These are phyloP conservation scores for Bryum argenteum DNA, from an alignment of 225 moss, liverwort and hornwort species.

Conservation along the genomic window DNA sequence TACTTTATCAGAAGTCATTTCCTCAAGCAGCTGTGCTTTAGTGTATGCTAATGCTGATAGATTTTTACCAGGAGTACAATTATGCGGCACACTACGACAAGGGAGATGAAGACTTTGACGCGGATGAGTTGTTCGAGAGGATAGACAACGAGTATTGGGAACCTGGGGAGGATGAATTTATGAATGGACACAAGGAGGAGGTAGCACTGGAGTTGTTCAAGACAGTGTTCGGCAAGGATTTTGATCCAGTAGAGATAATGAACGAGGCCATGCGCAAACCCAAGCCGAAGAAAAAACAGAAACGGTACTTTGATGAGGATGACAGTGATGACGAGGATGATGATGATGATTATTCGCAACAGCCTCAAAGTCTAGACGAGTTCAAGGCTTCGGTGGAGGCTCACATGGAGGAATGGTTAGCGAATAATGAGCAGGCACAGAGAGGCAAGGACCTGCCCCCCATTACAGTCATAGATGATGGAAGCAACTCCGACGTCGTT, in stretches of 20 bases:
- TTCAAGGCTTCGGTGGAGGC: conserved; percentile 51
- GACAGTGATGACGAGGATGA: conserved; percentile 36
- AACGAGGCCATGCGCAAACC: conserved; percentile 34
- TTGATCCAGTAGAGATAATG: conserved; percentile 49
- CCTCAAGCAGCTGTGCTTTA: neutral
- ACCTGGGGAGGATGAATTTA: conserved; percentile 85
- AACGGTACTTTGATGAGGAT: conserved; percentile 18
- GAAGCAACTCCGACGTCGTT: conserved; percentile 33
- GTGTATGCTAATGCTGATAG: neutral
- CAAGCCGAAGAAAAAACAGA: conserved; percentile 32
- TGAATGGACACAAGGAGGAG: conserved; percentile 53
- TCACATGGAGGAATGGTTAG: conserved; percentile 66
- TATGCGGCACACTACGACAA: conserved; percentile 69
- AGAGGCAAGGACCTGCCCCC: conserved; percentile 53
- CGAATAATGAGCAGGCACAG: conserved; percentile 40
- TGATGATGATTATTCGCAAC: conserved; percentile 23
- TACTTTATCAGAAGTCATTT: neutral
- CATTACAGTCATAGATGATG: conserved; percentile 66
- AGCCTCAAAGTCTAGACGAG: conserved; percentile 39
- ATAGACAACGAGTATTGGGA: conserved; percentile 88
- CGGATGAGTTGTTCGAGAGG: conserved; percentile 66
- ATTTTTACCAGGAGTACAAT: conserved; percentile 70
- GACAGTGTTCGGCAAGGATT: conserved; percentile 56
- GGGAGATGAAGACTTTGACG: conserved; percentile 76
- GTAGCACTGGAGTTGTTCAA: conserved; percentile 61